A percentile compares a stretch with the other conserved stretches of the same genome.
Conservation (phyloP, 2,329 filamentous ascomycete species). For the Scedosporium dehoogii region DNA sequence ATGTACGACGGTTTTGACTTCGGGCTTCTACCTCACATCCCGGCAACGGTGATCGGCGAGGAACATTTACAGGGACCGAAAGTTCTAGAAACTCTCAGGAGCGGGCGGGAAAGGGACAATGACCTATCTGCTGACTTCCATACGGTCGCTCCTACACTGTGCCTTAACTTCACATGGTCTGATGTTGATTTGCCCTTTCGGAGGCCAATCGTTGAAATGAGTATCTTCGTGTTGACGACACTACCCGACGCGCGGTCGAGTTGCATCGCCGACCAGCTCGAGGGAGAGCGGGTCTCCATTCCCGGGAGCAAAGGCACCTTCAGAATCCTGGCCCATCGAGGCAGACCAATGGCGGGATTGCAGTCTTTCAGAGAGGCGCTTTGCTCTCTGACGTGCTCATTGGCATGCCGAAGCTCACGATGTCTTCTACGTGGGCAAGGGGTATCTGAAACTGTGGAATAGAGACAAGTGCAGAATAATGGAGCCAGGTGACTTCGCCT, state of each 20-base stretch:
- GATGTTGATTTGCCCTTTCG: no score
- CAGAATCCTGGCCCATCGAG: slow-evolving; percentile 38
- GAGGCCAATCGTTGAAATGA: slow-evolving; percentile 13
- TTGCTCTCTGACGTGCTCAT: slow-evolving; percentile 35
- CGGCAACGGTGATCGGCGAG: no score
- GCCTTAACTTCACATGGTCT: no score
- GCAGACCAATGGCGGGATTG: slow-evolving; percentile 39
- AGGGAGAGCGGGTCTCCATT: slow-evolving; percentile 39
- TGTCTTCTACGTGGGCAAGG: slow-evolving; percentile 46
- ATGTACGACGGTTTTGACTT: no score
- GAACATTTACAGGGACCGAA: no score
- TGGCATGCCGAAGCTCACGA: slow-evolving; percentile 47
- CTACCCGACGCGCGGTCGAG: slow-evolving; percentile 27
- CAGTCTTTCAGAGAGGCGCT: slow-evolving; percentile 38
- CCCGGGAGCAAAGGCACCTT: slow-evolving; percentile 41
- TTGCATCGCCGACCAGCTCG: slow-evolving; percentile 37
- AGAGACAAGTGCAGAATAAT: slow-evolving; percentile 42
- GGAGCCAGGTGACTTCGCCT: slow-evolving; percentile 46
- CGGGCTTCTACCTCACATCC: no score
- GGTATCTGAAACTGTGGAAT: slow-evolving; percentile 44
- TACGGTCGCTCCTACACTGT: no score
- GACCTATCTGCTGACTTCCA: no score
- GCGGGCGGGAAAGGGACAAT: no score
- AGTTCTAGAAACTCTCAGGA: no score
- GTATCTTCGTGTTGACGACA: slow-evolving; percentile 18